Percentiles rank a stretch among this genome's conserved stretches.
Evolutionary conservation across 2,329 filamentous ascomycete species (phyloP).

Genomic region (Hypoxylon sp.): DNA sequence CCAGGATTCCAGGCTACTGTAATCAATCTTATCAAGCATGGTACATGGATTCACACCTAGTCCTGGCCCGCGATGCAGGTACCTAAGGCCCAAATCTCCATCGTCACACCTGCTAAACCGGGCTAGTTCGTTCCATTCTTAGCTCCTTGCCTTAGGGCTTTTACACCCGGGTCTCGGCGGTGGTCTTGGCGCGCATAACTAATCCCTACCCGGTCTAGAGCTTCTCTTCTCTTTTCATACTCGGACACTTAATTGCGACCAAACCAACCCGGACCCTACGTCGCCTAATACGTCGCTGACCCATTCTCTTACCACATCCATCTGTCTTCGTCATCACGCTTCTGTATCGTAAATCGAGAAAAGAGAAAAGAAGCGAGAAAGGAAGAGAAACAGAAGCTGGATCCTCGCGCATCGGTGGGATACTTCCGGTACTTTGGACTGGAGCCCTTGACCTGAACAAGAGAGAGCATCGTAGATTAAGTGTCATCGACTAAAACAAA

Average conservation of each 20-base stretch:
- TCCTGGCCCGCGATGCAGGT: constrained; percentile 10
- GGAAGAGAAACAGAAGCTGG: neutral
- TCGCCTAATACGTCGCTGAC: too few species aligned
- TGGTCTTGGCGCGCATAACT: constrained; percentile 27
- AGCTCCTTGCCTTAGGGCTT: constrained; percentile 36
- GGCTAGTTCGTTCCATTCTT: constrained; percentile 29
- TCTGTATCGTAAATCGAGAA: constrained; percentile 24
- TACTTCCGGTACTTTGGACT: constrained; percentile 14
- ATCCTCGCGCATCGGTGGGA: too few species aligned
- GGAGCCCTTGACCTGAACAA: constrained; percentile 6
- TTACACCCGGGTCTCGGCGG: constrained; percentile 24
- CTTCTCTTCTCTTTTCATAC: constrained; percentile 22
- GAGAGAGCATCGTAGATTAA: constrained; percentile 9
- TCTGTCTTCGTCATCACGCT: constrained; percentile 29
- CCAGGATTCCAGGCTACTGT: too few species aligned
- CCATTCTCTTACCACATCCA: constrained; percentile 22
- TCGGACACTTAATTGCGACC: constrained; percentile 10
- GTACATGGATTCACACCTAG: constrained; percentile 17
- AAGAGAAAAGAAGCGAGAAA: neutral
- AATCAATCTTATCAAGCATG: constrained; percentile 29
- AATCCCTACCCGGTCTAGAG: constrained; percentile 34
- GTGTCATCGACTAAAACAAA: constrained; percentile 17
- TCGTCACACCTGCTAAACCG: constrained; percentile 25
- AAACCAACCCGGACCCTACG: constrained; percentile 20
- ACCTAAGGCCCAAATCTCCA: constrained; percentile 14